Conservation (phyloP, 2,329 filamentous ascomycete genomes). For the Penicillium sp. region DNA sequence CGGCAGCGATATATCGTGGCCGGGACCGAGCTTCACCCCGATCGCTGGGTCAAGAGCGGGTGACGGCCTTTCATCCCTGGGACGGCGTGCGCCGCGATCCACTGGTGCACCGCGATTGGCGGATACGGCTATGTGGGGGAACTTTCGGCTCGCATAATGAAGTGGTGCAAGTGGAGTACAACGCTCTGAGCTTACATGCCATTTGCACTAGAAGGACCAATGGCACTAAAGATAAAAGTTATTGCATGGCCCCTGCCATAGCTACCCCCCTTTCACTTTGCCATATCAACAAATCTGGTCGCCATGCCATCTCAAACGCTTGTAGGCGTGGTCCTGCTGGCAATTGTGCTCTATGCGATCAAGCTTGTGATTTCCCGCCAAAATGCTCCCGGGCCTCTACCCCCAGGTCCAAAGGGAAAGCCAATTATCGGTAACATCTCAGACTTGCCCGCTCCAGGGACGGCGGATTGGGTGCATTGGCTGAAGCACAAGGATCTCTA, state of each 20-base stretch:
- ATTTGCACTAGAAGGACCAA: neutral
- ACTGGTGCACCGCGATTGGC: neutral
- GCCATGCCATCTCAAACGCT: neutral
- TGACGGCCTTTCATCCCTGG: neutral
- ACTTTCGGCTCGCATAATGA: neutral
- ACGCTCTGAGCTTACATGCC: neutral
- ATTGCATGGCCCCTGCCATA: neutral
- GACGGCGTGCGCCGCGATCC: neutral
- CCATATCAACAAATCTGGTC: neutral
- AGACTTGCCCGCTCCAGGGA: conserved; percentile 46
- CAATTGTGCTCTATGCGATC: neutral
- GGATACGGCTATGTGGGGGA: neutral
- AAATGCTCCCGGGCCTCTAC: conserved; percentile 27
- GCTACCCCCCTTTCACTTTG: neutral
- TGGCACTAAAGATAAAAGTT: neutral
- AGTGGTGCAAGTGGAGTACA: neutral
- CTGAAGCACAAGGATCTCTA: conserved; percentile 45
- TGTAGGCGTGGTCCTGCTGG: neutral
- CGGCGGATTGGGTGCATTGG: conserved; percentile 47
- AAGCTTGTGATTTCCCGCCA: neutral
- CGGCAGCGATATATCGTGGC: neutral
- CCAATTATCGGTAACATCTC: conserved; percentile 53
- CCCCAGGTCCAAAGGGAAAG: conserved; percentile 52
- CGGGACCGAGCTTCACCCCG: neutral
- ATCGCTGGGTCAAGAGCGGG: neutral